phyloP scores from a whole-genome alignment of 306 rosid species.

The Cicer cuneatum region DNA sequence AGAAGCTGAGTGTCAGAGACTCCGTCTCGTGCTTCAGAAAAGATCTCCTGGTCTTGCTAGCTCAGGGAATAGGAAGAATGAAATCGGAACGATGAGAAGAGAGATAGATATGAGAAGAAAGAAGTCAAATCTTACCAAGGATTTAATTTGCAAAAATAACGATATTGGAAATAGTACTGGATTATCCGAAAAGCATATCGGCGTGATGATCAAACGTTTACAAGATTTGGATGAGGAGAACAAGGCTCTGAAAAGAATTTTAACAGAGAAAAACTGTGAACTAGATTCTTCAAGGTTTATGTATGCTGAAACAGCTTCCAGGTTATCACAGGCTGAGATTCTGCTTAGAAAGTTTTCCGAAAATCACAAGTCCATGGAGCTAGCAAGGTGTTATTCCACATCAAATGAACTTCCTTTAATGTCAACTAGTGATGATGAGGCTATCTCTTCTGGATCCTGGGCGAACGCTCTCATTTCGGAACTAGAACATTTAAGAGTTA shows the following conservation, averaged over 20 bases:
- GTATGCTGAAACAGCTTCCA: constrained; percentile 63
- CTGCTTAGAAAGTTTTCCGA: constrained; percentile 54
- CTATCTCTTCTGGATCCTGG: constrained; percentile 72
- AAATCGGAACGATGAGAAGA: constrained; percentile 49
- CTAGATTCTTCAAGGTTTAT: constrained; percentile 59
- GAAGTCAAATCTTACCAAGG: constrained; percentile 55
- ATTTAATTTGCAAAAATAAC: constrained; percentile 52
- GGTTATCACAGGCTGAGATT: constrained; percentile 64
- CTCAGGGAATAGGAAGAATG: constrained; percentile 50
- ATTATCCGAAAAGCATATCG: constrained; percentile 46
- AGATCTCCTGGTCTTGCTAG: constrained; percentile 50
- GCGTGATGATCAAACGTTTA: constrained; percentile 59
- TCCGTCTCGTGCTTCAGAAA: constrained; percentile 54
- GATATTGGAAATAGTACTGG: constrained; percentile 50
- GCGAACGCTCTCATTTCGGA: constrained; percentile 60
- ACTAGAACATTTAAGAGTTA: constrained; percentile 59
- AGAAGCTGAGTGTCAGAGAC: constrained; percentile 81
- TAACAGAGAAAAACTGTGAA: constrained; percentile 57
- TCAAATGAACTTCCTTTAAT: constrained; percentile 54
- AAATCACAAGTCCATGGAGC: constrained; percentile 55
- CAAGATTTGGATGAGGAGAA: constrained; percentile 75
- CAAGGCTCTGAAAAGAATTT: constrained; percentile 63
- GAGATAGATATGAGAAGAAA: constrained; percentile 58
- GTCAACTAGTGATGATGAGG: constrained; percentile 62
- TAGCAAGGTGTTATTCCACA: constrained; percentile 45